Evolutionary conservation across 306 rosid genomes (phyloP), one percentile per base, ranked within the genome.

Genomic region (Betula pendula): DNA sequence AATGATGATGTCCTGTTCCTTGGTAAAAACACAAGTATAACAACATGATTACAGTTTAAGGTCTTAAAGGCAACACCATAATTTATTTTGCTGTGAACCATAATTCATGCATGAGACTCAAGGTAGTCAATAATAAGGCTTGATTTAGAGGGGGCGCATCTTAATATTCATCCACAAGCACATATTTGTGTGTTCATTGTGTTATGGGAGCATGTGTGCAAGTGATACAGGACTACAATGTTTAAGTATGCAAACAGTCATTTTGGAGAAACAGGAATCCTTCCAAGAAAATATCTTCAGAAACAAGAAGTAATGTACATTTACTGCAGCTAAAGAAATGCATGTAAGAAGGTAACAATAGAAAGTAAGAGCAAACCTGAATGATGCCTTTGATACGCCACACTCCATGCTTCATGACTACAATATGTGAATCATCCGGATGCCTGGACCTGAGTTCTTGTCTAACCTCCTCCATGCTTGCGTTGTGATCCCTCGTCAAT

Each of bases 301-400:
- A 68, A 15, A 51, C 48, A 62, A 40, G n/a, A 42, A 43, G 33
- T 42, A 69, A 56, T 31, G 11, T 13, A 44, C 38, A 31, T 42
- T 53, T 25, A 24, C 40, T 20, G 31, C 14, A 3, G n/a, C 27
- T 5, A 40, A 38, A 73, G 47, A 67, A 66, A 74, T 43, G 35
- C 14, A 66, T 50, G n/a, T 11, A 71, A 62, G 71, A 40, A 50
- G 59, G 50, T 19, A 40, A 65, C 44, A 11, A 65, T 2, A 17
- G 77, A 33, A 71, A 55, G 49, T 44, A 35, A 74, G 68, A 69
- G 77, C 44, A 71, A 78, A 94, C 98, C 98, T 94, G 98, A 83
- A 92, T 94, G 80, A 94, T 91, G 86, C 97, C 98, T 88, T 88
- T 91, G 55, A 94, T 85, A 44, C 98, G 94, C 98, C 97, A 94